phyloP scores from a whole-genome alignment of 352 stramenopile genomes.

The Globisporangium sylvaticum region DNA sequence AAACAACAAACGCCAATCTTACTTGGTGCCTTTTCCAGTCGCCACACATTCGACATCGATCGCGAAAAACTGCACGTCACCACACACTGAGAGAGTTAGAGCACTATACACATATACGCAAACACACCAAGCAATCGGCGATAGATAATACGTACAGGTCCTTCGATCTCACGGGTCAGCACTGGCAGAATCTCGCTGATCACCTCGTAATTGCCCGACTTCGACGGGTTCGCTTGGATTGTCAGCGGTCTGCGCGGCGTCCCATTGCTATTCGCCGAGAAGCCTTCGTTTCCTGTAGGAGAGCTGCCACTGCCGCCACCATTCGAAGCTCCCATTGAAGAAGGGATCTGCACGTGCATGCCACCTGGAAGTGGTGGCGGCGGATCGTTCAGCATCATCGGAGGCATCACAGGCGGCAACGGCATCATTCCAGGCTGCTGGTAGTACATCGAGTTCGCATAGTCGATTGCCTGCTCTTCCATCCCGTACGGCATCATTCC shows the following conservation, averaged over 20 bases:
- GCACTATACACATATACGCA: background rate
- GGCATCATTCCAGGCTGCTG: slow-evolving; percentile 7
- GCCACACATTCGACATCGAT: slow-evolving; percentile 94
- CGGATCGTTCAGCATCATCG: slow-evolving; percentile 23
- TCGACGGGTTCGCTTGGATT: slow-evolving; percentile 64
- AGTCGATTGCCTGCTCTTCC: slow-evolving; percentile 21
- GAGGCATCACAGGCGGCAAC: slow-evolving; percentile 24
- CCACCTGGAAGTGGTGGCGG: slow-evolving; percentile 1
- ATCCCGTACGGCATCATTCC: slow-evolving; percentile 18
- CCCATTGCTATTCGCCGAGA: background rate
- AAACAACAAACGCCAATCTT: background rate
- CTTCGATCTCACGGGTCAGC: slow-evolving; percentile 71
- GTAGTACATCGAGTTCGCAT: slow-evolving; percentile 21
- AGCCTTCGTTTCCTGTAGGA: slow-evolving; percentile 11
- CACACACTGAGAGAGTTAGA: slow-evolving; percentile 6
- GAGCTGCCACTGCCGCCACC: slow-evolving; percentile 3
- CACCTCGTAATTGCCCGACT: slow-evolving; percentile 59
- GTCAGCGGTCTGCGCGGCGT: slow-evolving; percentile 38
- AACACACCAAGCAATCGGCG: background rate
- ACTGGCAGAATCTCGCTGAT: slow-evolving; percentile 78
- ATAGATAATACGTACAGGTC: slow-evolving; percentile 36
- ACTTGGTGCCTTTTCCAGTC: slow-evolving; percentile 77
- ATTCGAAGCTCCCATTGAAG: no score
- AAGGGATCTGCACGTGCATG: slow-evolving; percentile 13
- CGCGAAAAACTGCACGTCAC: slow-evolving; percentile 69